phyloP scores from a whole-genome alignment of 2,329 filamentous ascomycete species.

The Microdochium paspali region DNA sequence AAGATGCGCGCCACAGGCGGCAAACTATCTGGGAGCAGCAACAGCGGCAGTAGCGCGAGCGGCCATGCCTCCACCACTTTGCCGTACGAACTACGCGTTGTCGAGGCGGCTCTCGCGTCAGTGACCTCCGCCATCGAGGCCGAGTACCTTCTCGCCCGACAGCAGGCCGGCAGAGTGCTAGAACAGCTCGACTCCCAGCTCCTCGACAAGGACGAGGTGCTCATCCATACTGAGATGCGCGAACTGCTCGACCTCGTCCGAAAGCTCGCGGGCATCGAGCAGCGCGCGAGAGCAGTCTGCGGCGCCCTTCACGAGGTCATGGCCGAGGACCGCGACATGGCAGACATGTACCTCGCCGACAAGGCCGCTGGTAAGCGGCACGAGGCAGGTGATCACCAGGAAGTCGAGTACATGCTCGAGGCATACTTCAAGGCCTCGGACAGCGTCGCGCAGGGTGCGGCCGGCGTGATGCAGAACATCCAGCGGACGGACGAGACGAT shows the following conservation, averaged over 20 bases:
- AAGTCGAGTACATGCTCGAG: constrained; percentile 25
- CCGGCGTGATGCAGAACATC: constrained; percentile 16
- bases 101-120: constrained; percentile 23
- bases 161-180: constrained; percentile 4
- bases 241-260: constrained; percentile 17
- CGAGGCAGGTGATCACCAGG: constrained; percentile 19
- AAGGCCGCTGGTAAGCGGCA: constrained; percentile 17
- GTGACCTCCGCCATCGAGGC: constrained; percentile 22
- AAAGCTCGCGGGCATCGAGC: constrained; percentile 15
- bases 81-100: constrained; percentile 22
- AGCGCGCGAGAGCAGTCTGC: constrained; percentile 22
- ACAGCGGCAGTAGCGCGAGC: background rate
- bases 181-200: constrained; percentile 10
- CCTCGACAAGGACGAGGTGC: background rate
- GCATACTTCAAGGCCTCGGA: constrained; percentile 24
- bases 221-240: constrained; percentile 3
- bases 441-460: constrained; percentile 18
- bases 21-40: background rate
- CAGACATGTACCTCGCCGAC: constrained; percentile 24
- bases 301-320: constrained; percentile 21
- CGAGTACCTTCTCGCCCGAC: constrained; percentile 15
- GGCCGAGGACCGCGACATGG: constrained; percentile 24
- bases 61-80: constrained; percentile 1
- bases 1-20: background rate
- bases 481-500: constrained; percentile 21